Evolutionary conservation across 2,329 filamentous ascomycete genomes (phyloP), one percentile per base, ranked within the genome.

Genomic region (Emmonsiellopsis sp.): DNA sequence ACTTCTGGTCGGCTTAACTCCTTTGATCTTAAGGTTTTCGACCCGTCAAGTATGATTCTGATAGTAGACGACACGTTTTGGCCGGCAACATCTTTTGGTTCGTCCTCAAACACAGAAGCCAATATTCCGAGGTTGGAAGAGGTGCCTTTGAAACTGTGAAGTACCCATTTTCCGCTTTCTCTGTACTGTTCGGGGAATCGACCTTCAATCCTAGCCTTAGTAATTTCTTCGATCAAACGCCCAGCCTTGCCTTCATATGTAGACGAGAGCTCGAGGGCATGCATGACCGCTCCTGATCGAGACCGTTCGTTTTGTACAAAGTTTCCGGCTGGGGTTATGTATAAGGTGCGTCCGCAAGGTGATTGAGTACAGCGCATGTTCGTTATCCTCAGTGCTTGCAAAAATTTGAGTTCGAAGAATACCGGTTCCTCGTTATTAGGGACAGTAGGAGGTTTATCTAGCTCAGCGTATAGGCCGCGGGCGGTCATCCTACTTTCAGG

Each of bases 101-200:
- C 64, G 11, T 71, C 65, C 59, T 74, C 74, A 49, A 67, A 72
- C 17, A 73, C 69, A 54, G 73, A 71, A 37, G 70, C 68, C 37
- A 83, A 71, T 32, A 81, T 67, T 46, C 72, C 76, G 31, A 82
- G 66, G 51, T 74, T 85, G 39, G 76, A 76, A n/a, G 70, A 63
- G 6, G 79, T 77, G 65, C 83, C 79, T 55, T 78, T 80, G 11
- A 82, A 79, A 17, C 84, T 86, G 39, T 89, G 82, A 34, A 94
- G 79, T 34, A 87, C 87, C 90, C 89, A 96, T 61, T 80, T 83
- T 13, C 84, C 78, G 55, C 85, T 81, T 67, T 95, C 89, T 55
- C 91, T 82, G 71, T 95, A 88, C n/a, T 75, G 68, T 65, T 95
- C 90, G 0, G 87, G 74, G 63, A 94, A 95, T 9, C 91, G 82